Percentiles rank a stretch among this genome's conserved stretches.
Conservation (phyloP, 2,329 filamentous ascomycete genomes). For the Sodiomyces alkalinus region DNA sequence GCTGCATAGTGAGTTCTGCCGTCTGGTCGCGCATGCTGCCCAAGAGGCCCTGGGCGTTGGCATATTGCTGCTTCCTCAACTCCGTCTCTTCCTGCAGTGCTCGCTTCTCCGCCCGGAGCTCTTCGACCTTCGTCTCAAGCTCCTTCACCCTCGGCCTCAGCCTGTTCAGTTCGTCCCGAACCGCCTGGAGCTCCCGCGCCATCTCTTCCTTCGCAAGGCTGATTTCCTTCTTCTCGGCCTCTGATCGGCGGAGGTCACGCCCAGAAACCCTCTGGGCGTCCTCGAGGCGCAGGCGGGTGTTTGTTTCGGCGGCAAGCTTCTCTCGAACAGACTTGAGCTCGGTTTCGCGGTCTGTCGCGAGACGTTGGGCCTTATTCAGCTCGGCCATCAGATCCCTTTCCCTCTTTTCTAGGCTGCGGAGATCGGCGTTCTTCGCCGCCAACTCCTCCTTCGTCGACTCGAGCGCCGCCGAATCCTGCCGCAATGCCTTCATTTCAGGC, state of each 20-base stretch:
- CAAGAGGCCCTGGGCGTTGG: slow-evolving; percentile 70
- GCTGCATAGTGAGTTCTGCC: slow-evolving; percentile 73
- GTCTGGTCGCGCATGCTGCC: slow-evolving; percentile 89
- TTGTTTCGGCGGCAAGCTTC: slow-evolving; percentile 61
- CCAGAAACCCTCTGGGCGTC: slow-evolving; percentile 61
- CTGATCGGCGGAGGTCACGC: slow-evolving; percentile 62
- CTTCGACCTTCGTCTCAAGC: slow-evolving; percentile 58
- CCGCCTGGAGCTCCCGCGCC: slow-evolving; percentile 50
- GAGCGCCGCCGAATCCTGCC: slow-evolving; percentile 60
- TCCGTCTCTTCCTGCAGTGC: slow-evolving; percentile 64
- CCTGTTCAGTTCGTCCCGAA: slow-evolving; percentile 58
- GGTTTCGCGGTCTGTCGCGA: slow-evolving; percentile 55
- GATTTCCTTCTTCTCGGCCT: slow-evolving; percentile 67
- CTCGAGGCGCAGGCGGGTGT: slow-evolving; percentile 57
- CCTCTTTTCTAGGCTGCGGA: slow-evolving; percentile 63
- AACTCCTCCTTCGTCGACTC: slow-evolving; percentile 66
- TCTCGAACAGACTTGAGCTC: slow-evolving; percentile 70
- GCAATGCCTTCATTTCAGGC: slow-evolving; percentile 66
- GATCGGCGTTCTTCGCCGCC: slow-evolving; percentile 36
- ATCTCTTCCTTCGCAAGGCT: slow-evolving; percentile 58
- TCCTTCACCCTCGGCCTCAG: slow-evolving; percentile 47
- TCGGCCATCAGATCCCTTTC: slow-evolving; percentile 73
- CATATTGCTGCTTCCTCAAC: slow-evolving; percentile 73
- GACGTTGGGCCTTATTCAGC: slow-evolving; percentile 51
- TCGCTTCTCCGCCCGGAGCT: slow-evolving; percentile 51